Conservation (phyloP, 371 early-diverging fungal species). For the Cokeromyces recurvatus region DNA sequence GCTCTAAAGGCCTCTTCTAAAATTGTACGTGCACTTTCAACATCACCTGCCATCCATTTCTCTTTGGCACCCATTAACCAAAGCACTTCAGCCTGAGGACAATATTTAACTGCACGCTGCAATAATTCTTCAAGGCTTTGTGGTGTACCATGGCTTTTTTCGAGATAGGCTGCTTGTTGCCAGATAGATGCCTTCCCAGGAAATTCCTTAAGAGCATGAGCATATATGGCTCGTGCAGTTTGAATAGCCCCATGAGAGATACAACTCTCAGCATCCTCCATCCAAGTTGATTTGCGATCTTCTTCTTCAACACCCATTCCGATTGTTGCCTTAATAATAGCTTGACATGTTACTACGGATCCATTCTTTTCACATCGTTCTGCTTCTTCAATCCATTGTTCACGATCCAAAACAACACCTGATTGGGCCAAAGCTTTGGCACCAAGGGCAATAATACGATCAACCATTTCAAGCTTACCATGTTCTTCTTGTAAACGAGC, state of each 20-base stretch:
- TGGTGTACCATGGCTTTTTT: conserved; percentile 80
- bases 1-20: conserved; percentile 86
- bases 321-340: conserved; percentile 80
- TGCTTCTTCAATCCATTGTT: conserved; percentile 90
- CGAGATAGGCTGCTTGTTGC: conserved; percentile 85
- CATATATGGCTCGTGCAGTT: conserved; percentile 89
- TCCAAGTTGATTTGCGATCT: conserved; percentile 79
- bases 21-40: conserved; percentile 82
- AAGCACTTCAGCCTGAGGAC: conserved; percentile 90
- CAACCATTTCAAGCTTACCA: conserved; percentile 63
- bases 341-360: conserved; percentile 72
- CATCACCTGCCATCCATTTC: conserved; percentile 86
- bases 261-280: conserved; percentile 85
- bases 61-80: conserved; percentile 98
- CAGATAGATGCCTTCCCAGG: conserved; percentile 83
- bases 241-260: conserved; percentile 61
- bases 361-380: conserved; percentile 81
- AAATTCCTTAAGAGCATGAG: conserved; percentile 72
- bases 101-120: conserved; percentile 80
- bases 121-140: conserved; percentile 77
- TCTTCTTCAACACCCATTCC: conserved; percentile 79
- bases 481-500: conserved; percentile 89
- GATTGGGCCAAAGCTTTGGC: conserved; percentile 63
- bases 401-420: conserved; percentile 75
- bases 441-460: conserved; percentile 68